These are phyloP conservation scores for Simmondsia chinensis DNA, from an alignment of 148 eudicot genomes.

Conservation along the genomic window DNA sequence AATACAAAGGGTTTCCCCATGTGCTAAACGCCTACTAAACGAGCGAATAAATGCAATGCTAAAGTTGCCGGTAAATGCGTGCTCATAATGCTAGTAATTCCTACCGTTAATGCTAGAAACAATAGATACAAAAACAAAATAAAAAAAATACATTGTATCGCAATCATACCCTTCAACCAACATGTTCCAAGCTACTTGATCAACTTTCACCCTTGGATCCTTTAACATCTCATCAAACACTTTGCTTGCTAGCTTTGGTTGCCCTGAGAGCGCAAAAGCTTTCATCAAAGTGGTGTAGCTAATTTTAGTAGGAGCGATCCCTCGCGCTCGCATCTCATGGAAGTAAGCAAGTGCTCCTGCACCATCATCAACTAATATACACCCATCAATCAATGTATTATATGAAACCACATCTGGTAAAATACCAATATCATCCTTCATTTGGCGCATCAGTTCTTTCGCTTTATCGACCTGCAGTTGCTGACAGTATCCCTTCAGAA, in stretches of 20 bases:
- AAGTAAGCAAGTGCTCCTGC: constrained; percentile 74
- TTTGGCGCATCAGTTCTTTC: constrained; percentile 52
- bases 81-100: no score
- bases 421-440: constrained; percentile 46
- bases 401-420: constrained; percentile 90
- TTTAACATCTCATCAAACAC: constrained; percentile 91
- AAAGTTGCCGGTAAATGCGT: no score
- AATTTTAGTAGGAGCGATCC: constrained; percentile 83
- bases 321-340: constrained; percentile 83
- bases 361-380: constrained; percentile 74
- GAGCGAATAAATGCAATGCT: no score
- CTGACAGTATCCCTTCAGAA: constrained; percentile 85
- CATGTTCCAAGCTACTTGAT: constrained; percentile 96
- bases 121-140: no score
- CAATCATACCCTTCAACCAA: constrained; percentile 85
- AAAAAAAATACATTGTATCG: no score
- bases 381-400: constrained; percentile 85
- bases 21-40: no score
- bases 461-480: constrained; percentile 79
- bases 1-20: no score
- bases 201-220: constrained; percentile 86
- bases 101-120: no score
- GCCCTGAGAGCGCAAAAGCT: constrained; percentile 85
- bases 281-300: constrained; percentile 98
- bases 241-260: constrained; percentile 71